A percentile compares a stretch with the other conserved stretches of the same genome.
Evolutionary conservation across 805 yeast species (phyloP).

Genomic region (Saccharomycopsis sp.): DNA sequence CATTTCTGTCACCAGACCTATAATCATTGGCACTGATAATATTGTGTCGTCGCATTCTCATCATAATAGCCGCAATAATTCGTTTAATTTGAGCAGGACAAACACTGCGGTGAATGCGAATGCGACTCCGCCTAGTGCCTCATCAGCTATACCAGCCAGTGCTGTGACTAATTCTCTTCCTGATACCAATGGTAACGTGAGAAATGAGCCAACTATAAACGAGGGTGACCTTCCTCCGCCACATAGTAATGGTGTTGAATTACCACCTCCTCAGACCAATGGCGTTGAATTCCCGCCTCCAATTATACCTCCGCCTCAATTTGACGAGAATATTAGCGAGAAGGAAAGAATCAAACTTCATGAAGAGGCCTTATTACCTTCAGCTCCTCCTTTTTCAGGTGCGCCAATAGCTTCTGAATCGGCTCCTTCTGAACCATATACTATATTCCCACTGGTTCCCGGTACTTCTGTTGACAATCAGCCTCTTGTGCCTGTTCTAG

Average conservation of each 20-base stretch:
- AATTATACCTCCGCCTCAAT: constrained; percentile 10
- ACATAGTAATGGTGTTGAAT: constrained; percentile 6
- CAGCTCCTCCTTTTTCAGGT: constrained; percentile 35
- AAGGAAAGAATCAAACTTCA: constrained; percentile 48
- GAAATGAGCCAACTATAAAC: too few relatives aligned
- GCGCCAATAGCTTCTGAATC: background rate
- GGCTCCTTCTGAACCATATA: background rate
- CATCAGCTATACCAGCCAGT: too few relatives aligned
- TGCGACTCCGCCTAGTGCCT: background rate
- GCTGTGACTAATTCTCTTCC: background rate
- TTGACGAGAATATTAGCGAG: constrained; percentile 37
- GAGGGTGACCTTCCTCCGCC: constrained; percentile 17
- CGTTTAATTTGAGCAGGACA: background rate
- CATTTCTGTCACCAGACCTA: constrained; percentile 72
- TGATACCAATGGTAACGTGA: background rate
- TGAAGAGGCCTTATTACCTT: constrained; percentile 59
- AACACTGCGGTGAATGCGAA: background rate
- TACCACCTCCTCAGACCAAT: background rate
- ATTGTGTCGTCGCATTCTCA: background rate
- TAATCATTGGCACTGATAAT: constrained; percentile 67
- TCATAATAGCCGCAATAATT: background rate
- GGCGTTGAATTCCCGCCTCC: constrained; percentile 12
- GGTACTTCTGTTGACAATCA: background rate
- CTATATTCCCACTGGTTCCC: background rate
- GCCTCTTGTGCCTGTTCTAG: constrained; percentile 11